Evolutionary conservation across 148 eudicot genomes (phyloP).

Genomic region (Tetragonia tetragonoides): DNA sequence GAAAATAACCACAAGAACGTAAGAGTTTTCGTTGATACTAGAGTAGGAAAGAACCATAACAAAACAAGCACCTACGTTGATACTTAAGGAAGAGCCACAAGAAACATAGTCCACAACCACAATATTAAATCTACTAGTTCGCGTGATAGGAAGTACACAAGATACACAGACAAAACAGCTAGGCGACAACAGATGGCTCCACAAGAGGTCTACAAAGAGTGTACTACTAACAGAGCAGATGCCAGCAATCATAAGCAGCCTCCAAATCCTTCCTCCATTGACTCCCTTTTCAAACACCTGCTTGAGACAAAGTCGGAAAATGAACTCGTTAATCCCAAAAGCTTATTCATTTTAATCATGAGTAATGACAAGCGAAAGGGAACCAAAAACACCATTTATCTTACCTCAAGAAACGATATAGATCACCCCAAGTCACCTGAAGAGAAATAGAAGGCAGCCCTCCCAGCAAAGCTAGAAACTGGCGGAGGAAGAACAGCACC

Average conservation of each 20-base stretch:
- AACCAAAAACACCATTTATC: neutral
- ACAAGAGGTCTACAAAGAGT: neutral
- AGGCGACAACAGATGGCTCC: neutral
- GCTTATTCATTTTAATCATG: neutral
- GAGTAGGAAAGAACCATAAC: neutral
- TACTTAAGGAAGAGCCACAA: neutral
- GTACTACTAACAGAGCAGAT: neutral
- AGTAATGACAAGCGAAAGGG: neutral
- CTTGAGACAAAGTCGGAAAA: neutral
- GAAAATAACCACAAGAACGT: slow-evolving; percentile 13
- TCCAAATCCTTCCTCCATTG: neutral
- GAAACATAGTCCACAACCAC: neutral
- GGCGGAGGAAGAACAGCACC: neutral
- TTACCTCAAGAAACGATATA: slow-evolving; percentile 10
- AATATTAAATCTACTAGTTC: neutral
- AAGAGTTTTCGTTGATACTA: slow-evolving; percentile 8
- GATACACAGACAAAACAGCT: neutral
- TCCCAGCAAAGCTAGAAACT: neutral
- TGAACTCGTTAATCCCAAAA: neutral
- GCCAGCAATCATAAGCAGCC: neutral
- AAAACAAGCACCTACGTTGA: slow-evolving; percentile 4
- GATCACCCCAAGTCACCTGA: neutral
- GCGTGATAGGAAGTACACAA: slow-evolving; percentile 3
- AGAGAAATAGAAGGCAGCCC: neutral
- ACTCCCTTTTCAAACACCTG: neutral